Base-by-base conservation (phyloP, 2,329 filamentous ascomycete genomes). In the Aureobasidium leucospermi region DNA sequence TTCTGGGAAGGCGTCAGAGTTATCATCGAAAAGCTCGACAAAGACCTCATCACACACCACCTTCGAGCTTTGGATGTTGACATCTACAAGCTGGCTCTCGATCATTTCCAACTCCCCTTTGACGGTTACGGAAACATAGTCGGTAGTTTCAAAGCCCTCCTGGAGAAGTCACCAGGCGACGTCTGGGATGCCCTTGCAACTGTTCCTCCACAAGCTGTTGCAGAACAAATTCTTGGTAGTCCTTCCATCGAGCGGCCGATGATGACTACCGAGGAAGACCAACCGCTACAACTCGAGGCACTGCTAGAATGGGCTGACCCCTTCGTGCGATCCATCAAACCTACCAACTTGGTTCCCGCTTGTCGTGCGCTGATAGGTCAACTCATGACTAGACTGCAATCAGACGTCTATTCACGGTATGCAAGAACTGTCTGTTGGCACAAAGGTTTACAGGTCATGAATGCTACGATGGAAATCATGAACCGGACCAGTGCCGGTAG, bases 141-240 rank as follows among this genome's bases (percentile, higher is more conserved):
- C 47, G 83, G 85, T 59, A 85, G 86, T 1, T 81, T 96, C 62
- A 84, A 83, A 46, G 78, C 78, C 11, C 80, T 96, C 15, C 77
- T 96, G 56, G 82, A 86, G 64, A 91, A 89, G 66, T 87, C 89
- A 0, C 82, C 90, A 0, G 82, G 82, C 58, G 88, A 89, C 46
- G 94, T 96, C 66, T 96, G 93, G 93, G 87, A 90, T 66, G 87
- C 90, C 1, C 87, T 96, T 75, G 86, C 88, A 53, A 84, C 90
- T 32, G 89, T 93, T 53, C 87, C 89, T 0, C 87, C 90, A 3
- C 85, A 86, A 43, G 85, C 87, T 36, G 84, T 97, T 49, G 84
- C 90, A n/a, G 91, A 96, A 69, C 83, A 91, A 63, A 83, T 96
- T 45, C 89, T 94, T 66, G 83, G 82, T 61, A 91, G 88, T 63